These are phyloP conservation scores for Populus pruinosa DNA, from an alignment of 345 rosid species.

Conservation along the genomic window DNA sequence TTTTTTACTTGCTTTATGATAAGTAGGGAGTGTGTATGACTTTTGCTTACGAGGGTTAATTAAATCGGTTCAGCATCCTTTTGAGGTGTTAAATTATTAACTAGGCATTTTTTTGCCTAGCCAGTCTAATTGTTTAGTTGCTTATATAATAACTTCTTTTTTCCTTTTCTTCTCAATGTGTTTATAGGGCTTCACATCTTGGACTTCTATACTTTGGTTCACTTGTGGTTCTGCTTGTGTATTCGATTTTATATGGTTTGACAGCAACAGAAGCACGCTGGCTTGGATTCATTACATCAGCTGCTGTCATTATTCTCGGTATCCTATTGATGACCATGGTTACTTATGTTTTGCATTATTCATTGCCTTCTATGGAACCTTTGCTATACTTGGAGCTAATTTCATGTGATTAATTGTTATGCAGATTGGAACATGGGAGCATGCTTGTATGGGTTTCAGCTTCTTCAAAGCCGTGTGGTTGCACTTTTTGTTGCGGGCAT, in stretches of 20 bases:
- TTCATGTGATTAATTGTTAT: conserved; percentile 24
- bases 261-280: conserved; percentile 90
- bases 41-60: not conserved
- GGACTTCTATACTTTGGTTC: conserved; percentile 87
- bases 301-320: conserved; percentile 96
- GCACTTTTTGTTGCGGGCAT: conserved; percentile 94
- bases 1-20: conserved; percentile 10
- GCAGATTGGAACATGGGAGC: conserved; percentile 99
- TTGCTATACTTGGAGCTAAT: conserved; percentile 8
- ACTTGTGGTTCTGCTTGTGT: conserved; percentile 79
- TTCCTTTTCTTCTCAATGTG: conserved; percentile 10
- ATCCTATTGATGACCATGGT: conserved; percentile 17
- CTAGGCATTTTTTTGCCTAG: not conserved
- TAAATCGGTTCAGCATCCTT: not conserved
- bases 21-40: conserved; percentile 10
- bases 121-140: conserved; percentile 3
- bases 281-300: conserved; percentile 97
- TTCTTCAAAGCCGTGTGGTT: conserved; percentile 77
- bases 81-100: not conserved
- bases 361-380: conserved; percentile 6
- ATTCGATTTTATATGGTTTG: conserved; percentile 86
- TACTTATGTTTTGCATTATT: conserved; percentile 11
- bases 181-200: conserved; percentile 90
- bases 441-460: conserved; percentile 92
- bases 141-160: conserved; percentile 12